Evolutionary conservation across 306 rosid genomes (phyloP).

Genomic region (Cucumis cinereus): DNA sequence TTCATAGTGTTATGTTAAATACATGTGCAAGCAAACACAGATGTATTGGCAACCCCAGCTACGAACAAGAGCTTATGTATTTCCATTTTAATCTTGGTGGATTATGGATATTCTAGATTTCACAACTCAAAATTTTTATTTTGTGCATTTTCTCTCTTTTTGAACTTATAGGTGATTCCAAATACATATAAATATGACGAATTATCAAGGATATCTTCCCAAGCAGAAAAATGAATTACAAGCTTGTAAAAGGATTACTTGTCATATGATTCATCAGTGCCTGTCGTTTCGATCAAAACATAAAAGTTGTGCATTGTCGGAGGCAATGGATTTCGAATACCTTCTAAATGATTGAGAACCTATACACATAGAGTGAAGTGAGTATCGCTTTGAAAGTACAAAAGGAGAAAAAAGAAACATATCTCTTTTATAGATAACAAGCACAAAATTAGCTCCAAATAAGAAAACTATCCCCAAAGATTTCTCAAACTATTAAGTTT

Average conservation of each 20-base stretch:
- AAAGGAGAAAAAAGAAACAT: background rate
- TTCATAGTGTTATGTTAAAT: background rate
- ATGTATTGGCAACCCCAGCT: background rate
- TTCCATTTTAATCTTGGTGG: constrained; percentile 1
- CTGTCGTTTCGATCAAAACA: constrained; percentile 85
- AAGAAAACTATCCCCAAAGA: background rate
- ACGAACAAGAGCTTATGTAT: background rate
- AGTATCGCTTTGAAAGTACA: background rate
- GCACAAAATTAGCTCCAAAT: background rate
- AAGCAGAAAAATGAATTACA: background rate
- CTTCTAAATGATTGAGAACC: constrained; percentile 75
- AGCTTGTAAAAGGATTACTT: constrained; percentile 30
- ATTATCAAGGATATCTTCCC: background rate
- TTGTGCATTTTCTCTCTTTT: background rate
- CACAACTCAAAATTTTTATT: background rate
- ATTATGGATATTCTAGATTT: background rate
- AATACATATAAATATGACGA: background rate
- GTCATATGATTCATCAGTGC: constrained; percentile 78
- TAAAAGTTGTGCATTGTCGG: constrained; percentile 53
- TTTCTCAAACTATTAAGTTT: background rate
- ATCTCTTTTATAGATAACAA: background rate
- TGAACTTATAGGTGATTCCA: background rate
- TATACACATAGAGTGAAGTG: constrained; percentile 23
- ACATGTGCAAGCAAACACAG: background rate
- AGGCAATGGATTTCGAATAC: constrained; percentile 81